Evolutionary conservation across 2,329 filamentous ascomycete genomes (phyloP).

Genomic region (Herpotrichia juniperi): DNA sequence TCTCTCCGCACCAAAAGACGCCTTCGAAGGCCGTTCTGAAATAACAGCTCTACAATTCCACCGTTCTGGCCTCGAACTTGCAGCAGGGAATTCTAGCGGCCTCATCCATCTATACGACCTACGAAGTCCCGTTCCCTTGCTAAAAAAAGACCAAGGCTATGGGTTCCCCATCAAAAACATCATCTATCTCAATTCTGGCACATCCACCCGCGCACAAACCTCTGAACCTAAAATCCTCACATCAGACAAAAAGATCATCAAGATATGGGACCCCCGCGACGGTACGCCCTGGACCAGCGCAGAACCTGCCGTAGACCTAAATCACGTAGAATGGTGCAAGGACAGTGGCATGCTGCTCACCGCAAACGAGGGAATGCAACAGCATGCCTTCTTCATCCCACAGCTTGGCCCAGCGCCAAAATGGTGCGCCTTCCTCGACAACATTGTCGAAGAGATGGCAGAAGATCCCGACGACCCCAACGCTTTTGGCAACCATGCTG

Average conservation of each 20-base stretch:
- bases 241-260: slow-evolving; percentile 94
- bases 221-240: slow-evolving; percentile 79
- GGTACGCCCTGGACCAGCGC: slow-evolving; percentile 94
- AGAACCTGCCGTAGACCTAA: slow-evolving; percentile 92
- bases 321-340: slow-evolving; percentile 90
- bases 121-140: slow-evolving; percentile 80
- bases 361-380: slow-evolving; percentile 93
- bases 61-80: slow-evolving; percentile 80
- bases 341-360: slow-evolving; percentile 94
- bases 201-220: slow-evolving; percentile 67
- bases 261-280: slow-evolving; percentile 86
- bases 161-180: slow-evolving; percentile 91
- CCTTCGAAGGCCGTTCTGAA: slow-evolving; percentile 57
- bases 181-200: slow-evolving; percentile 70
- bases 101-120: slow-evolving; percentile 91
- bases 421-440: slow-evolving; percentile 97
- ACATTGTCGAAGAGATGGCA: slow-evolving; percentile 98
- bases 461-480: slow-evolving; percentile 73
- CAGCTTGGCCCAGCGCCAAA: slow-evolving; percentile 90
- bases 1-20: slow-evolving; percentile 62
- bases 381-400: slow-evolving; percentile 94
- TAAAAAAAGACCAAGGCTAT: slow-evolving; percentile 95
- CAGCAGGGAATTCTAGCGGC: slow-evolving; percentile 85
- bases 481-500: slow-evolving; percentile 59
- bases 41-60: slow-evolving; percentile 90